Evolutionary conservation across 2,329 filamentous ascomycete species (phyloP), one percentile per base, ranked within the genome.

Genomic region (Penicillium sp.): DNA sequence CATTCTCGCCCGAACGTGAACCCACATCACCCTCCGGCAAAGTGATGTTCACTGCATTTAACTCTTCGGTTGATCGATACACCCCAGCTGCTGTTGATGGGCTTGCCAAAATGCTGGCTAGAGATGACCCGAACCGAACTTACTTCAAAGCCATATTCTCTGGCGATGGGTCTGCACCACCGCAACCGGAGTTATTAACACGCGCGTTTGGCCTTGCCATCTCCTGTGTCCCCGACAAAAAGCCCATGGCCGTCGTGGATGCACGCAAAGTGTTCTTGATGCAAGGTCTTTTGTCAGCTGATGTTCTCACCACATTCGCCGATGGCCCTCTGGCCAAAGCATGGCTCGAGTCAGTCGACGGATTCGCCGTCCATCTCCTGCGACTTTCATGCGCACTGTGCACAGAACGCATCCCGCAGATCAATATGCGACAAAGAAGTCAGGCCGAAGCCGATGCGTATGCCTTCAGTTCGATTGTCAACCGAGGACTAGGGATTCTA

Each of bases 121-220:
- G 90, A 45, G 93, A 97, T 65, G 91, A 97, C 59, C 91, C 93
- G 0, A 98, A 98, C 61, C 77, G 93, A 53, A 83, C 82, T 3
- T 84, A 87, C 60, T 97, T 90, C 73, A 87, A 85, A 65, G 76
- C 81, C 35, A 85, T 97, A 9, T 94, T 97, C 61, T 75, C 82
- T 19, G 77, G 83, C 6, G 89, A 95, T 60, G 77, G 82, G 6
- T 73, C 74, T 15, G 78, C 80, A 9, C 75, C 75, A 1, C 77
- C 82, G 7, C 80, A 86, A 0, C 84, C 84, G 58, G 89, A 96
- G 54, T 77, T 97, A 12, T 75, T 97, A 4, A 96, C 90, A 0
- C 83, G 86, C 51, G 81, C 89, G 0, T 97, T 98, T 68, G 89
- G 82, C 3, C 77, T 98, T 17, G 85, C 90, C 2, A 85, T 97